phyloP scores from a whole-genome alignment of 306 rosid genomes.

The Cicer arietinum region DNA sequence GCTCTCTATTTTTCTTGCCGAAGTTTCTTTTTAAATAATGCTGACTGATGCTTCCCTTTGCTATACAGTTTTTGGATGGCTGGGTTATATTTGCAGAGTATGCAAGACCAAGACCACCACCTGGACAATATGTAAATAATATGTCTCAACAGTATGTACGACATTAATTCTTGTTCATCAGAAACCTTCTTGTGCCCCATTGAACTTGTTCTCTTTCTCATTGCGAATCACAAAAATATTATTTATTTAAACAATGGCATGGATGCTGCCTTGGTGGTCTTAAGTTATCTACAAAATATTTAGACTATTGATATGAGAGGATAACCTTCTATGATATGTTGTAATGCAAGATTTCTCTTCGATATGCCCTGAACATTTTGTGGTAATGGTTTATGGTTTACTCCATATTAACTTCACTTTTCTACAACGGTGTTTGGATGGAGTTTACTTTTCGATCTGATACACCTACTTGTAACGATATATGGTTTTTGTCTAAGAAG shows the following conservation, averaged over 20 bases:
- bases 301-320: slow-evolving; percentile 31
- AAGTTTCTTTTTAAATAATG: slow-evolving; percentile 7
- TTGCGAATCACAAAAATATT: slow-evolving; percentile 29
- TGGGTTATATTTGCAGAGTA: slow-evolving; percentile 99
- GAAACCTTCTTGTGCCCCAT: slow-evolving; percentile 36
- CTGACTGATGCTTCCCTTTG: slow-evolving; percentile 36
- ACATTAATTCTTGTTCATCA: slow-evolving; percentile 49
- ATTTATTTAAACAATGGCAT: slow-evolving; percentile 20
- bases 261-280: not conserved
- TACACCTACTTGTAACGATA: not conserved
- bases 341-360: slow-evolving; percentile 30
- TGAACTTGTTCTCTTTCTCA: slow-evolving; percentile 33
- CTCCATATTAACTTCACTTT: not conserved
- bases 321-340: slow-evolving; percentile 24
- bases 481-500: not conserved
- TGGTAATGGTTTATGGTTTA: not conserved
- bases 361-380: not conserved
- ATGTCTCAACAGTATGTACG: slow-evolving; percentile 48
- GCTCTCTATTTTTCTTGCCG: not conserved
- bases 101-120: slow-evolving; percentile 82
- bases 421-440: not conserved
- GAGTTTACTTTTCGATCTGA: not conserved
- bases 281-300: slow-evolving; percentile 16
- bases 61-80: slow-evolving; percentile 83
- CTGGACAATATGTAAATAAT: slow-evolving; percentile 47